Percentiles rank a stretch among this genome's conserved stretches.
Conservation (phyloP, 2,329 filamentous ascomycete genomes). For the Ophiocordyceps robertsii region DNA sequence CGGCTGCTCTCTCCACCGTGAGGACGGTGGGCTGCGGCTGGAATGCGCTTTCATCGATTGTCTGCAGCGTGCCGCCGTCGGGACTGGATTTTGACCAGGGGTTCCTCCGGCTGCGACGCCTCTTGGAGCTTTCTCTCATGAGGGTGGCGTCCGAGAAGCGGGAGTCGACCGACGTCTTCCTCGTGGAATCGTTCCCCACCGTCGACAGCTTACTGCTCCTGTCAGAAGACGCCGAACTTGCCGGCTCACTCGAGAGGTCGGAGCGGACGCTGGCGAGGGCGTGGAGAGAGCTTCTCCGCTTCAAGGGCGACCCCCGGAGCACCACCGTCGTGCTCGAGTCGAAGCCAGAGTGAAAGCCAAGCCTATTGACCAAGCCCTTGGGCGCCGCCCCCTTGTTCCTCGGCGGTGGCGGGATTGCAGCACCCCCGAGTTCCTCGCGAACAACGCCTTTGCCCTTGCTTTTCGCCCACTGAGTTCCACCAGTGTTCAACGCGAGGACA, state of each 20-base stretch:
- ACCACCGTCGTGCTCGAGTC: slow-evolving; percentile 16
- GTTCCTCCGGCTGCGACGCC: slow-evolving; percentile 15
- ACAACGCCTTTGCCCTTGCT: slow-evolving; percentile 5
- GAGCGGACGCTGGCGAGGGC: slow-evolving; percentile 7
- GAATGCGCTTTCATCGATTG: slow-evolving; percentile 18
- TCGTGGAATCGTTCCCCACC: slow-evolving; percentile 12
- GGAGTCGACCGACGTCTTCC: slow-evolving; percentile 22
- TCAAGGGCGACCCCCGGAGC: slow-evolving; percentile 8
- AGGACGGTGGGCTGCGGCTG: slow-evolving; percentile 18
- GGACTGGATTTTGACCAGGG: slow-evolving; percentile 23
- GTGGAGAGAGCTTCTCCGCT: slow-evolving; percentile 13
- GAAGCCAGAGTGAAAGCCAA: slow-evolving; percentile 12
- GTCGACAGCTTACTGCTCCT: slow-evolving; percentile 12
- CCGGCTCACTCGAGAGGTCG: slow-evolving; percentile 7
- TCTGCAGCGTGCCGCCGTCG: slow-evolving; percentile 18
- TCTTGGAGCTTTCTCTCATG: slow-evolving; percentile 9
- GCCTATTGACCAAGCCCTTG: slow-evolving; percentile 12
- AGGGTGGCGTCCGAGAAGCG: slow-evolving; percentile 8
- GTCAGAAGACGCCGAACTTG: slow-evolving; percentile 14
- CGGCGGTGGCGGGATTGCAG: slow-evolving; percentile 1
- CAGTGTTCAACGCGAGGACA: slow-evolving; percentile 4
- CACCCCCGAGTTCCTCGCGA: not conserved
- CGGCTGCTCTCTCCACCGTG: slow-evolving; percentile 67
- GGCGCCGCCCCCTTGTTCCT: slow-evolving; percentile 9
- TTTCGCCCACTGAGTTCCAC: not conserved